Percentiles rank a stretch among this genome's conserved stretches.
These are phyloP conservation scores for Beauveria medogensis DNA, from an alignment of 2,329 filamentous ascomycete genomes.

Conservation along the genomic window DNA sequence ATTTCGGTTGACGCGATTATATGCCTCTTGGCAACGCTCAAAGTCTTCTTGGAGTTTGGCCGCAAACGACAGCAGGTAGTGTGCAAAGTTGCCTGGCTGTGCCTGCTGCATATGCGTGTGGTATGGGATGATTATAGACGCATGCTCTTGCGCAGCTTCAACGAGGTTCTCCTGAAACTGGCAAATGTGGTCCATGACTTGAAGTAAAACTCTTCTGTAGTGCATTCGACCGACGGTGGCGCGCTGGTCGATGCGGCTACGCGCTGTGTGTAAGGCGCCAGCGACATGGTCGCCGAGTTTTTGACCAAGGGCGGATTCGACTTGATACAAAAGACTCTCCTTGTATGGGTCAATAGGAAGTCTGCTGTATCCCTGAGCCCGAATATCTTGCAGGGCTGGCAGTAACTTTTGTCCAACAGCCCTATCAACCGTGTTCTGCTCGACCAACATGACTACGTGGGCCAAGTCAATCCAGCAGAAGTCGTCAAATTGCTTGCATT, in stretches of 20 bases:
- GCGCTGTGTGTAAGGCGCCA: conserved; percentile 13
- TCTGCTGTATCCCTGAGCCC: conserved; percentile 3
- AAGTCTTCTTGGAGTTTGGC: conserved; percentile 11
- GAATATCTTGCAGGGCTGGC: conserved; percentile 8
- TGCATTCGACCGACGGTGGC: conserved; percentile 13
- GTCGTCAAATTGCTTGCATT: conserved; percentile 12
- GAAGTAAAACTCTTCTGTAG: conserved; percentile 7
- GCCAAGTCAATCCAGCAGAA: conserved; percentile 14
- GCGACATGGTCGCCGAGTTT: conserved; percentile 13
- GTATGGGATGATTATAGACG: conserved; percentile 6
- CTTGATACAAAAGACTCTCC: conserved; percentile 11
- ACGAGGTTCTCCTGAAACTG: conserved; percentile 8
- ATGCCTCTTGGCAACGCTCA: conserved; percentile 12
- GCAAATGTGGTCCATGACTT: conserved; percentile 8
- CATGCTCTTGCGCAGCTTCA: conserved; percentile 1
- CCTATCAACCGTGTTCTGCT: conserved; percentile 9
- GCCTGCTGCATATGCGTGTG: conserved; percentile 14
- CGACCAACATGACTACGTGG: conserved; percentile 14
- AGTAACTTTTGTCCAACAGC: conserved; percentile 4
- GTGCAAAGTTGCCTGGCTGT: conserved; percentile 12
- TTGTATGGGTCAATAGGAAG: conserved; percentile 10
- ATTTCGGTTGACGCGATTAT: conserved; percentile 9
- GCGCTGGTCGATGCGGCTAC: conserved; percentile 13
- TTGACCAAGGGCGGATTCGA: conserved; percentile 2
- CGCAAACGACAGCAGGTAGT: conserved; percentile 19